Base-by-base conservation (phyloP, 2,329 filamentous ascomycete species). In the Colletotrichum endophyticum region DNA sequence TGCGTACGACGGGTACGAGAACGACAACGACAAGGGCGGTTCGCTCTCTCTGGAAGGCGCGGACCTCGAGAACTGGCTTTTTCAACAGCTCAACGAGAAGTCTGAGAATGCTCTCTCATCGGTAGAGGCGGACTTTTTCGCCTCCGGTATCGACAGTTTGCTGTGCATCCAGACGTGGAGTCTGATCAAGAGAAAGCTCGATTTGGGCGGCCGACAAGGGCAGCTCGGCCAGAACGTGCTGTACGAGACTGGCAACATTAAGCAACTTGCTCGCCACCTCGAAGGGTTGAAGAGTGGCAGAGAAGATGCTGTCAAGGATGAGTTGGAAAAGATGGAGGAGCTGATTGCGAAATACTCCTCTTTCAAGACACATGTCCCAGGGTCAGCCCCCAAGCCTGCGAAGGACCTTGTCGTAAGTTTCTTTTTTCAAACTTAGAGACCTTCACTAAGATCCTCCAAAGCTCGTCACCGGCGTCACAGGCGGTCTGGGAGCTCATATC, bases 391-490 rank as follows among this genome's bases (percentile, higher is more conserved):
- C 0, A 62, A 63, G 3, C 81, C 84, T 1, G 80, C 80, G 3
- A 79, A 81, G 28, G 82, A 84, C 19, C 77, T 83, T 12, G 80
- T 84, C 28, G 83, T 84, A 76, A 80, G 83, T 82, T n/a, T 8
- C 4, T 2, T 7, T 15, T 25, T 0, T 25, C 28, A 13, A 30
- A 9, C 2, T 8, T 0, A 34, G 4, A 16, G 11, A 66, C 27
- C 27, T 6, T 15, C 28, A 34, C 59, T 66, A 7, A 66, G 3
- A 39, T 0, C 4, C 28, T 36, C 59, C 28, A 30, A 66, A 86
- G 82, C 78, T 92, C 13, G 82, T 93, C 12, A 93, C 92, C 2
- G 92, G 92, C 9, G 88, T 88, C 0, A 93, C 92, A 0, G 92
- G 92, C 1, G 90, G 89, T 7, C 84, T 94, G 0, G 92, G 92